Base-by-base conservation (phyloP, 352 stramenopile genomes). In the Phytophthora chlamydospora region DNA sequence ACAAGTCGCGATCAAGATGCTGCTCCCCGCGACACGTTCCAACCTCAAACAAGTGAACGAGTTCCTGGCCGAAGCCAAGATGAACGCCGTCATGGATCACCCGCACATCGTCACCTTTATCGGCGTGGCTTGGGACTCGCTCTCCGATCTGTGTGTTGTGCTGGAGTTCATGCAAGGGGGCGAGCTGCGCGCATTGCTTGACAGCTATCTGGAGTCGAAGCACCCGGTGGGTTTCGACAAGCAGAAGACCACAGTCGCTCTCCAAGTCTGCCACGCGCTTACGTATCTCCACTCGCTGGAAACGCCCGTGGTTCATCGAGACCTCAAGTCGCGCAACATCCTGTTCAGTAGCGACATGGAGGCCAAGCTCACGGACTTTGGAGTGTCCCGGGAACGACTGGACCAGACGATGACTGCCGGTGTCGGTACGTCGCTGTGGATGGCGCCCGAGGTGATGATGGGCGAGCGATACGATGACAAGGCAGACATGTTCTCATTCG, bases 1-100 rank as follows among this genome's bases (percentile, higher is more conserved):
- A 7, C 45, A 61, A n/a, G 75, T 87, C 16, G 77, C 72, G 1
- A 68, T 87, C 61, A 87, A 87, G 58, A 72, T 83, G 54, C 24
- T 72, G 40, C 34, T 61, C 4, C 51, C 64, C 10, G 52, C 36
- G 2, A 68, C 58, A 0, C 50, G 58, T 0, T 36, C 42, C 6
- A 64, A 53, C 19, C 32, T 68, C 6, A 63, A 71, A 24, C 61
- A 84, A 10, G 76, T 84, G 3, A 69, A 77, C 24, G 60, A 69
- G 1, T 83, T 87, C 27, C 46, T 80, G 9, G 50, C 53, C 2
- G 80, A 89, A 48, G 69, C 85, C 12, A 79, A 81, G 44, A 60
- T 83, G 42, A 81, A 83, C 45, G 66, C 75, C 0, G 60, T 43
- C 9, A 55, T 89, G 36, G 71, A 85, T 3, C 80, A 89, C 34